Conservation (phyloP, 2,329 filamentous ascomycete species). For the Aspergillaceae sp. region DNA sequence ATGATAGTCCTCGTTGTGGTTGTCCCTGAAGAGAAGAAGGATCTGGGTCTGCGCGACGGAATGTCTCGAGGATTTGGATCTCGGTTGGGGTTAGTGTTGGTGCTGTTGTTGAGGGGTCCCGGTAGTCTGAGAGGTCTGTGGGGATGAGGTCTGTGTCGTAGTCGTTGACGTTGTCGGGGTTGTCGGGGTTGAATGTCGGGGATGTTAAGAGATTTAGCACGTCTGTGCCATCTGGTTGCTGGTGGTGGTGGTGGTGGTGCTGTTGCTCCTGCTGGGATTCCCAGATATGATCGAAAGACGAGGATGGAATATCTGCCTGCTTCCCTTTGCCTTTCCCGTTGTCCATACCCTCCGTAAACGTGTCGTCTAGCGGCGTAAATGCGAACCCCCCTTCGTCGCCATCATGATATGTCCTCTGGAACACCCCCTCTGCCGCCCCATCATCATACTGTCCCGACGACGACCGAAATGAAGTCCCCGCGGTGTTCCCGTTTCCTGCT, state of each 20-base stretch:
- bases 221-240: conserved; percentile 31
- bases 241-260: conserved; percentile 2
- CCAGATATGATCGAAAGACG: conserved; percentile 15
- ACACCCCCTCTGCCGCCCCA: conserved; percentile 14
- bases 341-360: background rate
- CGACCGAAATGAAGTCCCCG: conserved; percentile 17
- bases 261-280: conserved; percentile 2
- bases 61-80: conserved; percentile 24
- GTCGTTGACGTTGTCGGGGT: conserved; percentile 12
- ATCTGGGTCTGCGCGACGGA: conserved; percentile 10
- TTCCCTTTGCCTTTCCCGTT: conserved; percentile 11
- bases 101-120: conserved; percentile 6
- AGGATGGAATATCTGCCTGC: conserved; percentile 2
- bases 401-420: conserved; percentile 11
- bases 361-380: background rate
- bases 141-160: conserved; percentile 16
- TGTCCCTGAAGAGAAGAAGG: background rate
- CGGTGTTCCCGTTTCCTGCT: background rate
- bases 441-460: conserved; percentile 1
- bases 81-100: conserved; percentile 12
- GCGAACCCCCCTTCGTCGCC: background rate
- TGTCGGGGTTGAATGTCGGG: conserved; percentile 23
- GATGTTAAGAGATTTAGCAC: conserved; percentile 34
- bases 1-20: conserved; percentile 14
- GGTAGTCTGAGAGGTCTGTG: conserved; percentile 13